These are phyloP conservation scores for Nakaseomyces uthaithaninus DNA, from an alignment of 1,139 yeast genomes.

Conservation along the genomic window DNA sequence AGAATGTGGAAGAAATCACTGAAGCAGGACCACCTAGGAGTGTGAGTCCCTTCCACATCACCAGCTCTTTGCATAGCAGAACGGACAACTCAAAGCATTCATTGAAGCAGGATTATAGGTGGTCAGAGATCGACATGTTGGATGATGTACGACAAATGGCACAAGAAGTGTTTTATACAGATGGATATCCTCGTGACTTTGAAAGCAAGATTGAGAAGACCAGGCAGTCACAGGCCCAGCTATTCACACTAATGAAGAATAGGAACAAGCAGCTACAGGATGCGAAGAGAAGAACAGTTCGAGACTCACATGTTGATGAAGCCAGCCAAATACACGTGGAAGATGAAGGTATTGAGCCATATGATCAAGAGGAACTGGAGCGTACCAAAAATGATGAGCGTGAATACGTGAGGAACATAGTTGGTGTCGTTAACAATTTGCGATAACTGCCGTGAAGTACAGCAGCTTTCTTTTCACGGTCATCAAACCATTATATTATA, in stretches of 20 bases:
- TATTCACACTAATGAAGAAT: slow-evolving; percentile 49
- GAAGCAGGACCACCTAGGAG: background rate
- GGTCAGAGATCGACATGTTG: slow-evolving; percentile 83
- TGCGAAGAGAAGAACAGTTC: slow-evolving; percentile 7
- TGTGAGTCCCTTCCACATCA: background rate
- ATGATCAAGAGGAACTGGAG: slow-evolving; percentile 4
- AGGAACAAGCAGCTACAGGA: slow-evolving; percentile 17
- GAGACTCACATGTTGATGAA: slow-evolving; percentile 6
- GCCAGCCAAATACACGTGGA: background rate
- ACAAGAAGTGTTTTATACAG: slow-evolving; percentile 44
- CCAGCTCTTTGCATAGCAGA: background rate
- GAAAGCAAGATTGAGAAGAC: slow-evolving; percentile 48
- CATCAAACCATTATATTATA: background rate
- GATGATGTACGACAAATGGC: slow-evolving; percentile 73
- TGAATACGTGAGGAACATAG: slow-evolving; percentile 6
- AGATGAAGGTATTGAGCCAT: slow-evolving; percentile 6
- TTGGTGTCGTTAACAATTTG: slow-evolving; percentile 9
- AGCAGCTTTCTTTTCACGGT: background rate
- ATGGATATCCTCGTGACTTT: slow-evolving; percentile 49
- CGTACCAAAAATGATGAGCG: slow-evolving; percentile 4
- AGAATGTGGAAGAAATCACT: background rate
- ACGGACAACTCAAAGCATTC: background rate
- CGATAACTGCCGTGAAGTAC: background rate
- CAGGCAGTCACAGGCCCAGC: slow-evolving; percentile 51
- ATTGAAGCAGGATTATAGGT: slow-evolving; percentile 22